Evolutionary conservation across 2,329 filamentous ascomycete genomes (phyloP).

Genomic region (Berkeleyomyces basicola): DNA sequence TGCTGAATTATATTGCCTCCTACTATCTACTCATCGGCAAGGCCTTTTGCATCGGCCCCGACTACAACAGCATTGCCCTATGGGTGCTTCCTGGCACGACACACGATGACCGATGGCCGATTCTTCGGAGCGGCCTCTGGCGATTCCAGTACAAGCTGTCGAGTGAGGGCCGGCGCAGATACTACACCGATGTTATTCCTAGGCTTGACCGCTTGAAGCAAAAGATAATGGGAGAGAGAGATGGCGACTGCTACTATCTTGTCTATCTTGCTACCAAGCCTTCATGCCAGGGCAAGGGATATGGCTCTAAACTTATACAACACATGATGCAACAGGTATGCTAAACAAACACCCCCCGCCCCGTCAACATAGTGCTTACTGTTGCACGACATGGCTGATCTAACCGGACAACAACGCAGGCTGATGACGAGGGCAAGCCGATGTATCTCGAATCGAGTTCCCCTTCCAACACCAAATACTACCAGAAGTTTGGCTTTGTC

Average conservation of each 20-base stretch:
- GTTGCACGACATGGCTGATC: no score
- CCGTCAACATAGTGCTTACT: no score
- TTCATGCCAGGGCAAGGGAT: conserved; percentile 52
- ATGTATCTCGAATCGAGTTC: conserved; percentile 71
- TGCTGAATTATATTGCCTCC: conserved; percentile 62
- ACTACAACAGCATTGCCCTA: conserved; percentile 62
- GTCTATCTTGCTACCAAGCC: conserved; percentile 69
- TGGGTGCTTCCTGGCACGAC: conserved; percentile 65
- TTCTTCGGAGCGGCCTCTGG: conserved; percentile 62
- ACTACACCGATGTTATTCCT: conserved; percentile 62
- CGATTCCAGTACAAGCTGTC: conserved; percentile 59
- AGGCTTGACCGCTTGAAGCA: conserved; percentile 57
- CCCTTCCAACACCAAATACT: conserved; percentile 50
- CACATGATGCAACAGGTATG: conserved; percentile 47
- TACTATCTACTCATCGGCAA: conserved; percentile 59
- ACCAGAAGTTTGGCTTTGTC: conserved; percentile 60
- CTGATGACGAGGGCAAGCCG: conserved; percentile 48
- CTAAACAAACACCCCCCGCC: conserved; percentile 11
- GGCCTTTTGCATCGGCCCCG: conserved; percentile 55
- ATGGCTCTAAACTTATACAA: conserved; percentile 53
- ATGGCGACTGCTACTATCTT: conserved; percentile 60
- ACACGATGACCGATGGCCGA: conserved; percentile 56
- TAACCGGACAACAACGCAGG: conserved; percentile 25
- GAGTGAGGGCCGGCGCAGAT: conserved; percentile 52
- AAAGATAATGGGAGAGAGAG: conserved; percentile 48